These are phyloP conservation scores for Kokia cookei DNA, from an alignment of 441 rosid species.

Conservation along the genomic window DNA sequence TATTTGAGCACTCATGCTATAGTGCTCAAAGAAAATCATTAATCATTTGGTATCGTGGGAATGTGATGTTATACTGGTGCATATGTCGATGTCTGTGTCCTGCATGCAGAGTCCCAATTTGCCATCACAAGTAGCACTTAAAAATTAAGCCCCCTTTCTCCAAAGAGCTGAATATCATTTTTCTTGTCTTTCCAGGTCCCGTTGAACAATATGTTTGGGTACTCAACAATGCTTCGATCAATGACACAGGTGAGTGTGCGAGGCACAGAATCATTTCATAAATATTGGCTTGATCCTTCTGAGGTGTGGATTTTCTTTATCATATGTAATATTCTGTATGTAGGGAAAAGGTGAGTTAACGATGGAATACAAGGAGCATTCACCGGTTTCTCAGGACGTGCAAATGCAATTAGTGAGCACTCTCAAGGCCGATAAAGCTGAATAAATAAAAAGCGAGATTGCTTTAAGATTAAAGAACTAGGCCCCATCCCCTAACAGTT, in stretches of 20 bases:
- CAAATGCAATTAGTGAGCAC: constrained; percentile 77
- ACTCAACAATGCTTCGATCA: constrained; percentile 89
- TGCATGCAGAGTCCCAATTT: neutral
- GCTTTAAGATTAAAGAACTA: neutral
- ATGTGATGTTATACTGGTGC: neutral
- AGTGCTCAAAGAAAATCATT: neutral
- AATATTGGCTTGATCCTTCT: neutral
- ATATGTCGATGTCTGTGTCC: neutral
- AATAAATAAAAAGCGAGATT: constrained; percentile 24
- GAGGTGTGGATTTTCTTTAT: neutral
- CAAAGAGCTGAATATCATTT: neutral
- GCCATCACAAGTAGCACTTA: neutral
- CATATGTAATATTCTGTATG: neutral
- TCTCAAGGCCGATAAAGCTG: constrained; percentile 52
- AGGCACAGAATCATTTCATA: neutral
- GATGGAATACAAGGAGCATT: constrained; percentile 97
- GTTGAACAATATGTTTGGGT: constrained; percentile 96
- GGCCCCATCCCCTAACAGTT: neutral
- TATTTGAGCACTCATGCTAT: neutral
- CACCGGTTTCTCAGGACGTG: constrained; percentile 80
- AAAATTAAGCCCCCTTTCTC: neutral
- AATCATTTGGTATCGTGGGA: neutral
- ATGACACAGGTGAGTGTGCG: constrained; percentile 75
- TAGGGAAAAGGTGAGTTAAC: constrained; percentile 98
- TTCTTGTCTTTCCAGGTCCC: constrained; percentile 56